These are phyloP conservation scores for Cavenderia fasciculata DNA, from an alignment of 78 protist species.

Conservation along the genomic window DNA sequence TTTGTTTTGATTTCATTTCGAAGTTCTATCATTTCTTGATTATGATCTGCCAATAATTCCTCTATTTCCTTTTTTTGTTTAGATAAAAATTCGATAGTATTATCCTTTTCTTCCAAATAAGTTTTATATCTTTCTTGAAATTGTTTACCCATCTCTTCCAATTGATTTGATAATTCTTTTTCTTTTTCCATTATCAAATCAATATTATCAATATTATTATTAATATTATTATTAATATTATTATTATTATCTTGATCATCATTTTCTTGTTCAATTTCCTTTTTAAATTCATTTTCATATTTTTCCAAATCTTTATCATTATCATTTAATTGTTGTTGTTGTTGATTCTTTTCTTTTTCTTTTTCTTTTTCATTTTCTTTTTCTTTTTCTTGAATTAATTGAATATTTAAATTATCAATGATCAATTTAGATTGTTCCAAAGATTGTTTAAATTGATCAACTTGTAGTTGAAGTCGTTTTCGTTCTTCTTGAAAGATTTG, in stretches of 20 bases:
- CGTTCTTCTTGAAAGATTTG: constrained; percentile 19
- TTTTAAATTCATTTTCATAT: neutral
- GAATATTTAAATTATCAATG: no score
- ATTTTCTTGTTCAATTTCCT: neutral
- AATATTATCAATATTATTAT: neutral
- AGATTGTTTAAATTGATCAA: neutral
- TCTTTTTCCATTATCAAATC: neutral
- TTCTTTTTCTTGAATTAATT: no score
- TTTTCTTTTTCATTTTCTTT: neutral
- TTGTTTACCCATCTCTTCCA: neutral
- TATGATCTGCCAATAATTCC: neutral
- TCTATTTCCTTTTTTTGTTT: constrained; percentile 38
- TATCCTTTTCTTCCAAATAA: constrained; percentile 35
- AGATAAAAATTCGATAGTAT: constrained; percentile 3
- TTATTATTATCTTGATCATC: neutral
- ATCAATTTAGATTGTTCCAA: no score
- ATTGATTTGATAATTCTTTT: neutral
- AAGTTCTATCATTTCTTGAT: constrained; percentile 1
- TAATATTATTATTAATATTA: neutral
- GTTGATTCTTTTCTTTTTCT: neutral
- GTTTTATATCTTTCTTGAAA: neutral
- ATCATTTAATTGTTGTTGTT: neutral
- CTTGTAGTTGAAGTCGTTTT: neutral
- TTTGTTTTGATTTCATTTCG: neutral
- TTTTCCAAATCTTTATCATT: neutral